Base-by-base conservation (phyloP, 2,329 filamentous ascomycete genomes). In the Karstenula rhodostoma region DNA sequence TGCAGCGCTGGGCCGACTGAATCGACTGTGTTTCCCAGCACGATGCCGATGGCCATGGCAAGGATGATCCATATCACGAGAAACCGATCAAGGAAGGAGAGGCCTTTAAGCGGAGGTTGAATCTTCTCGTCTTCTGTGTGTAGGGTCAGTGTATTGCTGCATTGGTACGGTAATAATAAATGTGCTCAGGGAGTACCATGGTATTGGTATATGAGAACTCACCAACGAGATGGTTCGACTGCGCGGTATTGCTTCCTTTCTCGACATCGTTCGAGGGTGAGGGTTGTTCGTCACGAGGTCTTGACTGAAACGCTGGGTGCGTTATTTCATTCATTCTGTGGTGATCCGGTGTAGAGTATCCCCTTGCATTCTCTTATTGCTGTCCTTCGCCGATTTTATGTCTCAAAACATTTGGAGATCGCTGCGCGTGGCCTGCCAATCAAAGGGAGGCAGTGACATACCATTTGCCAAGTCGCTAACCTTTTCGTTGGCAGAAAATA, bases 11-110 rank as follows among this genome's bases (percentile, higher is more conserved):
- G 83, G 0, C 86, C 88, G 1, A 86, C 86, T 23, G 80, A 81
- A 0, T 86, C 84, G 1, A 91, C 89, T 61, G 93, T 91, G 75
- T 94, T 94, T 6, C 90, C 91, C 0, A 94, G 78, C 1, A 94
- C 79, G 46, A 95, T 89, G 3, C 92, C 91, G 8, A 93, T 77
- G 1, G 85, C 82, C 88, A 95, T 95, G 48, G 91, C 90, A 0
- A 94, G 83, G 27, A 94, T 81, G 60, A 94, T 94, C 91, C 91
- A 83, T 35, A 83, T 54, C 4, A 80, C 81, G 17, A 83, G 76
- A 54, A 81, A 79, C 1, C 79, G 73, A 66, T 83, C 81, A 23
- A 82, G 77, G 56, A 78, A 79, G 1, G 77, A 79, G 29, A 83
- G 77, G 3, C 73, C 79, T 67, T 77, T 78, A 43, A 81, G 52